Conservation (phyloP, 2,329 filamentous ascomycete species). For the Calycina herbarum region DNA sequence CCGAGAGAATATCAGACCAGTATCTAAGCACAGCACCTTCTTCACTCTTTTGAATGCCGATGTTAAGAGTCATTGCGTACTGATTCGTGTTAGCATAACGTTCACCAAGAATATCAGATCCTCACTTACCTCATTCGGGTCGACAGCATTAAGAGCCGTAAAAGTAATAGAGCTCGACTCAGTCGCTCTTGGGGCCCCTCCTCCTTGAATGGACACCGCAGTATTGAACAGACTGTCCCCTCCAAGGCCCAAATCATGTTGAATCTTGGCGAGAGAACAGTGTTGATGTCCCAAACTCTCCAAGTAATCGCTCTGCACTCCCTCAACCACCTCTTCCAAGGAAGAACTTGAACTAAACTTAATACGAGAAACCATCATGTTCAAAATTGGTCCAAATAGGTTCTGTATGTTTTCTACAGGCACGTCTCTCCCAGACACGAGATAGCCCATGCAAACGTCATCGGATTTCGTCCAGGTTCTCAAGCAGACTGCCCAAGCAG, state of each 20-base stretch:
- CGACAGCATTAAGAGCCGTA: constrained; percentile 12
- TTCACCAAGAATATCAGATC: background rate
- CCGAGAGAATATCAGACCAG: constrained; percentile 43
- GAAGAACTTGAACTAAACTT: constrained; percentile 20
- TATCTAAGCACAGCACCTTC: constrained; percentile 31
- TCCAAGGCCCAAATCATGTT: constrained; percentile 27
- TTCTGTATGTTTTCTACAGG: constrained; percentile 45
- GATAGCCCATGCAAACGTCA: constrained; percentile 43
- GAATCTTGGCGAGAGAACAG: constrained; percentile 46
- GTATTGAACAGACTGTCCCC: constrained; percentile 31
- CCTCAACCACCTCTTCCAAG: constrained; percentile 33
- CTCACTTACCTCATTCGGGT: constrained; percentile 22
- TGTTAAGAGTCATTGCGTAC: constrained; percentile 40
- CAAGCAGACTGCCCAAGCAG: constrained; percentile 21
- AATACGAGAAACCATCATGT: constrained; percentile 40
- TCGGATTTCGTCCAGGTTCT: constrained; percentile 41
- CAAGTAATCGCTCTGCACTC: constrained; percentile 38
- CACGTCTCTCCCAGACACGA: constrained; percentile 45
- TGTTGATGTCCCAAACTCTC: constrained; percentile 38
- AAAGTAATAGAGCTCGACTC: constrained; percentile 15
- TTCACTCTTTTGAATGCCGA: constrained; percentile 10
- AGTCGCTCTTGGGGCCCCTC: background rate
- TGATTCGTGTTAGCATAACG: constrained; percentile 16
- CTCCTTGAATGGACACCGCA: constrained; percentile 23
- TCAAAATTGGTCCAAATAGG: constrained; percentile 48